phyloP scores from a whole-genome alignment of 176 grass and related monocot genomes.

The Oryza glumipatula region DNA sequence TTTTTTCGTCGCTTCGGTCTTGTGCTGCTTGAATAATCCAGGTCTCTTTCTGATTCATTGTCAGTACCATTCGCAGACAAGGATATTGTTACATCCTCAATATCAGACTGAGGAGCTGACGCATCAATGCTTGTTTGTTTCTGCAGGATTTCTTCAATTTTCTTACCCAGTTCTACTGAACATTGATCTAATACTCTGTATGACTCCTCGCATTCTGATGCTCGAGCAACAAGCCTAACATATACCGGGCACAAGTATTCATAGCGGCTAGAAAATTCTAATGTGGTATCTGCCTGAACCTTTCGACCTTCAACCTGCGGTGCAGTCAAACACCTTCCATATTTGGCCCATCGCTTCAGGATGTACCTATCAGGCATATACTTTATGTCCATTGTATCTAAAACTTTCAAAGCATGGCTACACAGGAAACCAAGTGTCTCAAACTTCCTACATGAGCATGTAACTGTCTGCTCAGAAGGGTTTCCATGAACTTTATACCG shows the following conservation, averaged over 20 bases:
- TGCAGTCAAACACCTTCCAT: conserved; percentile 37
- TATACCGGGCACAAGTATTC: conserved; percentile 57
- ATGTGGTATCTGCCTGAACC: conserved; percentile 51
- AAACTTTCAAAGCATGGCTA: conserved; percentile 70
- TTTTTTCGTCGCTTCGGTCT: conserved; percentile 36
- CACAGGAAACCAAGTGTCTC: conserved; percentile 63
- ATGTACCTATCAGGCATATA: conserved; percentile 61
- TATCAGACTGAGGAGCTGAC: conserved; percentile 36
- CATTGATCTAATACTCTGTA: conserved; percentile 55
- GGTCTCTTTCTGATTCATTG: conserved; percentile 33
- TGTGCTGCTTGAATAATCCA: conserved; percentile 43
- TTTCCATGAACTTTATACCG: conserved; percentile 59
- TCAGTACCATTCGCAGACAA: conserved; percentile 41
- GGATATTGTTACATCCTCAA: conserved; percentile 51
- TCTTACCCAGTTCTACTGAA: conserved; percentile 51
- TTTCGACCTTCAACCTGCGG: conserved; percentile 35
- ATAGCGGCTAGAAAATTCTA: conserved; percentile 65
- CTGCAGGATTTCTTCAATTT: conserved; percentile 58
- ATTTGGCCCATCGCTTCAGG: conserved; percentile 65
- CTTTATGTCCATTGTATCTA: conserved; percentile 78
- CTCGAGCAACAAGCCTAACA: conserved; percentile 51
- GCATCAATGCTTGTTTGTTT: conserved; percentile 61
- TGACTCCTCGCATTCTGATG: conserved; percentile 70
- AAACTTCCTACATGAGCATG: conserved; percentile 67
- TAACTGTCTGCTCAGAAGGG: conserved; percentile 53